Conservation (phyloP, 108 stramenopile genomes). For the Nannochloropsis oceanica region DNA sequence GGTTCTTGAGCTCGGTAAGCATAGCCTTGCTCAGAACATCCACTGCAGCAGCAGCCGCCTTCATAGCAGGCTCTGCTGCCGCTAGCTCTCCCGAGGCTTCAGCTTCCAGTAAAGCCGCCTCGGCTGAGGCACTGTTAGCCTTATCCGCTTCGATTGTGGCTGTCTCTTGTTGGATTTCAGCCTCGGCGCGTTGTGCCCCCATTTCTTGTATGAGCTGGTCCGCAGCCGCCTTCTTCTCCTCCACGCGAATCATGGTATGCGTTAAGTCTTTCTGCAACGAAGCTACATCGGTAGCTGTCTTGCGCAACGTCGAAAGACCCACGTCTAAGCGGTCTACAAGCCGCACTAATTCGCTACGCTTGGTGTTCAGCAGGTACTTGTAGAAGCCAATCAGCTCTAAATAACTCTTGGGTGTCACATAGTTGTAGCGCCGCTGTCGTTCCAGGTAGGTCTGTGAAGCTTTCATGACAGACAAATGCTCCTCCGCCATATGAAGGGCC, state of each 20-base stretch:
- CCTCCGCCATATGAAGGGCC: constrained; percentile 69
- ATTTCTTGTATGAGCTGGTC: constrained; percentile 61
- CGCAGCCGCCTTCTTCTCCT: constrained; percentile 64
- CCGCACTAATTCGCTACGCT: constrained; percentile 51
- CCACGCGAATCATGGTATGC: constrained; percentile 59
- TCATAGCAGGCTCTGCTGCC: constrained; percentile 74
- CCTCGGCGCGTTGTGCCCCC: constrained; percentile 53
- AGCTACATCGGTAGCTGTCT: constrained; percentile 64
- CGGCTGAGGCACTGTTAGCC: constrained; percentile 51
- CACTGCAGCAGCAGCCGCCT: constrained; percentile 63
- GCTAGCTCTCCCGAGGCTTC: constrained; percentile 57
- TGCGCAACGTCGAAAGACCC: constrained; percentile 62
- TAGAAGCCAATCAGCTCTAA: constrained; percentile 71
- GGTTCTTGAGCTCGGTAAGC: constrained; percentile 66
- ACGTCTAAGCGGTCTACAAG: constrained; percentile 67
- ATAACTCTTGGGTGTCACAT: constrained; percentile 77
- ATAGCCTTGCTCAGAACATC: constrained; percentile 63
- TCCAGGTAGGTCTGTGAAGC: constrained; percentile 48
- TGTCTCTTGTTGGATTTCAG: constrained; percentile 57
- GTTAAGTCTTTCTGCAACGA: constrained; percentile 63
- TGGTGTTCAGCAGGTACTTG: constrained; percentile 58
- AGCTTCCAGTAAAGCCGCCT: constrained; percentile 54
- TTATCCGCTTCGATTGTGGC: constrained; percentile 57
- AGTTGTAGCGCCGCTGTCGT: constrained; percentile 63
- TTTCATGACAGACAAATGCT: constrained; percentile 56